Percentiles rank a stretch among this genome's conserved stretches.
These are phyloP conservation scores for Lichina pygmaea DNA, from an alignment of 495 filamentous ascomycete species.

Conservation along the genomic window DNA sequence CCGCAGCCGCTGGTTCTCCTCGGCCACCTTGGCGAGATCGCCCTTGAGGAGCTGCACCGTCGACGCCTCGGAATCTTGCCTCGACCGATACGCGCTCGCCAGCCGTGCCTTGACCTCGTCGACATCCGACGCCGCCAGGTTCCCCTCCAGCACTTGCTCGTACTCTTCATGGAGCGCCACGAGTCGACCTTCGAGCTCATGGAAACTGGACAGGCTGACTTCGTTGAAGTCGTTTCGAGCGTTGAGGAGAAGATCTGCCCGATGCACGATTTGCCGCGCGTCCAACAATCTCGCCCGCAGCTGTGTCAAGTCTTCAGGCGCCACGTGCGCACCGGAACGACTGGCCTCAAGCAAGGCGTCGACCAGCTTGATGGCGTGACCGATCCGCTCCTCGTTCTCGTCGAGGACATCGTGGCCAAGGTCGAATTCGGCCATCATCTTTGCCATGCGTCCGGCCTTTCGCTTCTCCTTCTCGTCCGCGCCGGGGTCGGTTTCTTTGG, in stretches of 20 bases:
- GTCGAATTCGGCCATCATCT: slow-evolving; percentile 99
- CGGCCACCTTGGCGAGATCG: slow-evolving; percentile 40
- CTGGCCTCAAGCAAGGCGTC: slow-evolving; percentile 54
- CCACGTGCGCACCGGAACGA: slow-evolving; percentile 47
- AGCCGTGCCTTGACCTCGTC: slow-evolving; percentile 61
- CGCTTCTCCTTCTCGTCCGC: slow-evolving; percentile 93
- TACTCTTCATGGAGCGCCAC: slow-evolving; percentile 52
- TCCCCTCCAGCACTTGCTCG: slow-evolving; percentile 53
- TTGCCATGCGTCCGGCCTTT: slow-evolving; percentile 95
- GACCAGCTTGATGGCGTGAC: slow-evolving; percentile 52
- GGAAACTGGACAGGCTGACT: slow-evolving; percentile 33
- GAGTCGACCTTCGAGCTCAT: slow-evolving; percentile 48
- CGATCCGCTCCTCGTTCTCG: slow-evolving; percentile 64
- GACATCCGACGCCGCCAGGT: slow-evolving; percentile 47
- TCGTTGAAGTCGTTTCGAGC: slow-evolving; percentile 33
- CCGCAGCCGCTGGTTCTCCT: slow-evolving; percentile 54
- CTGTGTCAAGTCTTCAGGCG: slow-evolving; percentile 53
- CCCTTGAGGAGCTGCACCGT: slow-evolving; percentile 43
- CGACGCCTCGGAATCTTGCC: slow-evolving; percentile 40
- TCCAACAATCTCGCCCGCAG: slow-evolving; percentile 57
- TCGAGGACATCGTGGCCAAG: slow-evolving; percentile 73
- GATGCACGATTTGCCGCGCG: slow-evolving; percentile 74
- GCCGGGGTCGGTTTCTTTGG: slow-evolving; percentile 68
- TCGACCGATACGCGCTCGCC: slow-evolving; percentile 44
- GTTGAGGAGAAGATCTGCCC: slow-evolving; percentile 63